phyloP scores from a whole-genome alignment of 768 basidiomycete genomes.

The Auricularia sp. region DNA sequence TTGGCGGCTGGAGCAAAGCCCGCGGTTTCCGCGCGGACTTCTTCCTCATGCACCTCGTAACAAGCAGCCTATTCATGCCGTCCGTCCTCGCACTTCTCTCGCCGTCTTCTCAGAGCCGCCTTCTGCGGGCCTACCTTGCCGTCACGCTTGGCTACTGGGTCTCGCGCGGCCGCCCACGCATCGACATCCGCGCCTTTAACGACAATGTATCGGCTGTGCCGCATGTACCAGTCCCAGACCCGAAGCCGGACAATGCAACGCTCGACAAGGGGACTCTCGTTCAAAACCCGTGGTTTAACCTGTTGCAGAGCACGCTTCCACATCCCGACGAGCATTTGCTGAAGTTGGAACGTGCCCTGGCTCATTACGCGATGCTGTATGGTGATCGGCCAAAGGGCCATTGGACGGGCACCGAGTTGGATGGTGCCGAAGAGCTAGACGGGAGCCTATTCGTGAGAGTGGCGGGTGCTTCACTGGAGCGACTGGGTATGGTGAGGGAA shows the following conservation, averaged over 20 bases:
- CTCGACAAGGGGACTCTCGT: slow-evolving; percentile 18
- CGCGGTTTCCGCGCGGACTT: slow-evolving; percentile 46
- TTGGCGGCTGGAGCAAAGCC: slow-evolving; percentile 38
- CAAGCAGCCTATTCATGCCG: slow-evolving; percentile 51
- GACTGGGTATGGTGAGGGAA: slow-evolving; percentile 31
- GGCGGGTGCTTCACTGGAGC: slow-evolving; percentile 40
- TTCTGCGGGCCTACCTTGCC: slow-evolving; percentile 52
- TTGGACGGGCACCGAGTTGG: slow-evolving; percentile 24
- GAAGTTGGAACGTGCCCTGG: slow-evolving; percentile 35
- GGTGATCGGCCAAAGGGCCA: slow-evolving; percentile 19
- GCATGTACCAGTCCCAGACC: slow-evolving; percentile 14
- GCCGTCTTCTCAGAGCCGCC: slow-evolving; percentile 31
- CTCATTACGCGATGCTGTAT: slow-evolving; percentile 35
- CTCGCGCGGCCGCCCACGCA: slow-evolving; percentile 40
- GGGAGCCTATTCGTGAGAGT: slow-evolving; percentile 49
- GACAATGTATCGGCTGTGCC: slow-evolving; percentile 12
- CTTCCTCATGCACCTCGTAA: slow-evolving; percentile 51
- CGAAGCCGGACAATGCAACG: slow-evolving; percentile 10
- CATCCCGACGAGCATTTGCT: slow-evolving; percentile 48
- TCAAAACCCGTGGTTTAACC: slow-evolving; percentile 50
- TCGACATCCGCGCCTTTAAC: slow-evolving; percentile 44
- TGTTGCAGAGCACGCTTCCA: slow-evolving; percentile 41
- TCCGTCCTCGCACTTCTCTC: slow-evolving; percentile 33
- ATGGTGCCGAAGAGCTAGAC: slow-evolving; percentile 44
- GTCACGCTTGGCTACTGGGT: slow-evolving; percentile 44